phyloP scores from a whole-genome alignment of 225 moss, liverwort and hornwort genomes.

The Lunularia cruciata region DNA sequence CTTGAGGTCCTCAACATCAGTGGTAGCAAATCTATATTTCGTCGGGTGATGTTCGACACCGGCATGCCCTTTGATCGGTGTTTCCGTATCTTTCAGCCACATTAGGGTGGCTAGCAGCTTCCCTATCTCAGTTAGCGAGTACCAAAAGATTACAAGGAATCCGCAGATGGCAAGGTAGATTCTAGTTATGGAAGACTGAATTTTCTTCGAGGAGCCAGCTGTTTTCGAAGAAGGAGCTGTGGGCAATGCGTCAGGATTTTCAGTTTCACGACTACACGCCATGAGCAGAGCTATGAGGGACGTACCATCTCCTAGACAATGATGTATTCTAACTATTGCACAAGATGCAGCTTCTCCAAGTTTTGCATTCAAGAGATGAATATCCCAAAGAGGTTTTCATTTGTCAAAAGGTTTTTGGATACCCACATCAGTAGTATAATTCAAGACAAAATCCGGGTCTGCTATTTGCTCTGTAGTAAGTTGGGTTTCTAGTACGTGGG shows the following conservation, averaged over 20 bases:
- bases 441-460: slow-evolving; percentile 34
- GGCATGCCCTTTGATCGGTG: slow-evolving; percentile 49
- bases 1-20: slow-evolving; percentile 53
- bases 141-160: slow-evolving; percentile 45
- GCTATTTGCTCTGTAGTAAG: slow-evolving; percentile 39
- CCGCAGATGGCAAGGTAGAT: not conserved
- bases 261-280: slow-evolving; percentile 64
- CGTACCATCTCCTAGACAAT: slow-evolving; percentile 82
- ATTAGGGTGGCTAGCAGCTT: slow-evolving; percentile 51
- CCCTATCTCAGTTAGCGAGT: slow-evolving; percentile 56
- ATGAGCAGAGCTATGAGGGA: slow-evolving; percentile 84
- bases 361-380: slow-evolving; percentile 54
- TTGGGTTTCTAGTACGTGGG: slow-evolving; percentile 45
- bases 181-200: not conserved
- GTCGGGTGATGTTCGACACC: slow-evolving; percentile 57
- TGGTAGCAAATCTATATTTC: slow-evolving; percentile 42
- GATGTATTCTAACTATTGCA: slow-evolving; percentile 61
- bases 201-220: not conserved
- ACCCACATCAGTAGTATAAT: slow-evolving; percentile 53
- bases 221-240: slow-evolving; percentile 31
- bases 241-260: slow-evolving; percentile 64
- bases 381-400: slow-evolving; percentile 75
- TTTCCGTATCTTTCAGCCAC: slow-evolving; percentile 69
- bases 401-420: slow-evolving; percentile 38
- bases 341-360: slow-evolving; percentile 44